phyloP scores from a whole-genome alignment of 2,329 filamentous ascomycete species.

The Coleophoma crateriformis region DNA sequence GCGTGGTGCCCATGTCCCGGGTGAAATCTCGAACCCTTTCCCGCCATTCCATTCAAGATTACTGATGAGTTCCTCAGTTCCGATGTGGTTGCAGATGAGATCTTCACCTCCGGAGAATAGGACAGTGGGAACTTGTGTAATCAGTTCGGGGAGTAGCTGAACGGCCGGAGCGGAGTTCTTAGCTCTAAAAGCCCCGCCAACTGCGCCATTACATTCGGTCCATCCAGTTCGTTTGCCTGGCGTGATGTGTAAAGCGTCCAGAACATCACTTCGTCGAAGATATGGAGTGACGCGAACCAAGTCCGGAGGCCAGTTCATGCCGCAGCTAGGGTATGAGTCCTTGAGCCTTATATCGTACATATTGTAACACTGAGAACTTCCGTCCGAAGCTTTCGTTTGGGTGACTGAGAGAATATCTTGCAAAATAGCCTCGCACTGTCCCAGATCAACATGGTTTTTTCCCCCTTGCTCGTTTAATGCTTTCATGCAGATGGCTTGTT shows the following conservation, averaged over 20 bases:
- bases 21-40: constrained; percentile 82
- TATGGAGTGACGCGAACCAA: constrained; percentile 74
- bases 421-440: constrained; percentile 72
- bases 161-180: constrained; percentile 68
- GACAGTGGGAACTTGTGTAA: constrained; percentile 71
- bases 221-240: constrained; percentile 79
- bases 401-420: constrained; percentile 66
- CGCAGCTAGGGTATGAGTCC: constrained; percentile 77
- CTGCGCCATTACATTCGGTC: constrained; percentile 81
- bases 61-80: constrained; percentile 85
- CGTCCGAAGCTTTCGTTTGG: constrained; percentile 43
- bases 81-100: constrained; percentile 94
- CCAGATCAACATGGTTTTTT: constrained; percentile 59
- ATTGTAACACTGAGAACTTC: constrained; percentile 65
- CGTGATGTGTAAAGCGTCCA: constrained; percentile 75
- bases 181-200: constrained; percentile 66
- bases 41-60: constrained; percentile 89
- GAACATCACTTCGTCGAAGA: constrained; percentile 75
- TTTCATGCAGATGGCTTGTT: constrained; percentile 63
- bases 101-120: constrained; percentile 94
- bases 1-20: constrained; percentile 86
- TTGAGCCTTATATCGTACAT: constrained; percentile 94
- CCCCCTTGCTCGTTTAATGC: constrained; percentile 52
- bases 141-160: constrained; percentile 68
- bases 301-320: constrained; percentile 98